Evolutionary conservation across 768 basidiomycete genomes (phyloP).

Genomic region (Tylopilus cervinicoccineus): DNA sequence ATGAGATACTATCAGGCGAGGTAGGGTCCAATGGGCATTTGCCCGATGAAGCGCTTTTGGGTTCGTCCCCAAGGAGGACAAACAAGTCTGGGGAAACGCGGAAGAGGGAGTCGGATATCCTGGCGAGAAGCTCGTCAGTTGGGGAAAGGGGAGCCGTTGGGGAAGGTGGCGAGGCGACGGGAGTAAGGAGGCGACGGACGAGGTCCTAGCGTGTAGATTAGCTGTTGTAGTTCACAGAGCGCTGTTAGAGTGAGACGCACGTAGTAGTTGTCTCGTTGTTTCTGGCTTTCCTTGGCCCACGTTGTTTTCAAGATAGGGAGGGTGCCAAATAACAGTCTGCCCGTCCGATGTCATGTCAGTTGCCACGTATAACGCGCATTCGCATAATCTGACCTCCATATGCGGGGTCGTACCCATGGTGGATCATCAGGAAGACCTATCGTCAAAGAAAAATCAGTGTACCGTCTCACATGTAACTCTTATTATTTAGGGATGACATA

Average conservation of each 20-base stretch:
- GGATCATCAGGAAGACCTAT: conserved; percentile 73
- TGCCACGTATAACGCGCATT: not conserved
- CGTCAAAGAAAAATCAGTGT: conserved; percentile 1
- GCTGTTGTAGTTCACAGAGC: not conserved
- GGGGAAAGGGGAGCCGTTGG: conserved; percentile 37
- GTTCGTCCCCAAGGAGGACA: conserved; percentile 46
- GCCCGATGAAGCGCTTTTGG: conserved; percentile 34
- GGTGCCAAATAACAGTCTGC: conserved; percentile 59
- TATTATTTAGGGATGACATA: conserved; percentile 28
- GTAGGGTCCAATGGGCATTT: conserved; percentile 49
- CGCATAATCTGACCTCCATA: conserved; percentile 63
- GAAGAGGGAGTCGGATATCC: conserved; percentile 53
- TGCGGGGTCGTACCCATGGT: conserved; percentile 67
- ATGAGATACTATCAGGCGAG: conserved; percentile 44
- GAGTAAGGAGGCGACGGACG: conserved; percentile 57
- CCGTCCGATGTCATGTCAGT: conserved; percentile 5
- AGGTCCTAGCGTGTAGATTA: conserved; percentile 50
- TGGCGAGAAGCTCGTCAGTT: conserved; percentile 46
- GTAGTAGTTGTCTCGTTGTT: conserved; percentile 70
- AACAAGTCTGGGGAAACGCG: conserved; percentile 51
- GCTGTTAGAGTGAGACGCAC: conserved; percentile 38
- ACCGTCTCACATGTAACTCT: not conserved
- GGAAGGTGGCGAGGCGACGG: conserved; percentile 43
- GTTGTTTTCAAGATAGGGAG: conserved; percentile 52
- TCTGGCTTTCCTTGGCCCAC: conserved; percentile 55